These are phyloP conservation scores for Noccaea bulbosa DNA, from an alignment of 345 rosid genomes.

Conservation along the genomic window DNA sequence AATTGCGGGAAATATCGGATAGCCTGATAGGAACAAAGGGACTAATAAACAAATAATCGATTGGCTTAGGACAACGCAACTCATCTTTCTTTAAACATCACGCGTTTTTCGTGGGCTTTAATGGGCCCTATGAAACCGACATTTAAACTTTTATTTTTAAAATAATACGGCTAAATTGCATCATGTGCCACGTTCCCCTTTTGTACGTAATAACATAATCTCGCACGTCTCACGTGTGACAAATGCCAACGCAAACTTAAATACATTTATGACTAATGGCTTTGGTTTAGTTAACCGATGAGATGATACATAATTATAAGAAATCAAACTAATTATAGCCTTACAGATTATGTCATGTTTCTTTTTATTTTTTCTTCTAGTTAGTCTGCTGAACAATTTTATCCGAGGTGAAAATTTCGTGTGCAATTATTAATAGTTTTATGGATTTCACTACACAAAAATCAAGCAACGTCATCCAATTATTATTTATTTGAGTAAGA, in stretches of 20 bases:
- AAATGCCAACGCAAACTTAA: slow-evolving; percentile 27
- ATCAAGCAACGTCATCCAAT: slow-evolving; percentile 14
- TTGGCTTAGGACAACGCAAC: slow-evolving; percentile 27
- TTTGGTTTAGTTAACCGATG: not conserved
- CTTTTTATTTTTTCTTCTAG: not conserved
- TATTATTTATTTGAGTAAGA: not conserved
- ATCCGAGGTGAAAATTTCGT: not conserved
- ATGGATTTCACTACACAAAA: not conserved
- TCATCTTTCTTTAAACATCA: slow-evolving; percentile 28
- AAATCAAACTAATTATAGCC: not conserved
- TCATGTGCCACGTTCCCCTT: slow-evolving; percentile 35
- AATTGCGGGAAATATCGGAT: not conserved
- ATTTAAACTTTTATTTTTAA: slow-evolving; percentile 17
- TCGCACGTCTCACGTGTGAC: slow-evolving; percentile 39
- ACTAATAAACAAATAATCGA: slow-evolving; percentile 12
- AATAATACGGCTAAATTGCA: slow-evolving; percentile 8
- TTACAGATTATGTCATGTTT: not conserved
- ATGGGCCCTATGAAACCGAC: slow-evolving; percentile 34
- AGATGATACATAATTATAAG: not conserved
- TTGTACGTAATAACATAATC: not conserved
- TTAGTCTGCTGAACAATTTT: not conserved
- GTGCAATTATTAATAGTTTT: not conserved
- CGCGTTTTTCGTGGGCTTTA: slow-evolving; percentile 45
- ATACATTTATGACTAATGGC: not conserved
- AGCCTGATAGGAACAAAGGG: slow-evolving; percentile 16